These are phyloP conservation scores for Stephanodiscus triporus DNA, from an alignment of 108 stramenopile genomes.

Conservation along the genomic window DNA sequence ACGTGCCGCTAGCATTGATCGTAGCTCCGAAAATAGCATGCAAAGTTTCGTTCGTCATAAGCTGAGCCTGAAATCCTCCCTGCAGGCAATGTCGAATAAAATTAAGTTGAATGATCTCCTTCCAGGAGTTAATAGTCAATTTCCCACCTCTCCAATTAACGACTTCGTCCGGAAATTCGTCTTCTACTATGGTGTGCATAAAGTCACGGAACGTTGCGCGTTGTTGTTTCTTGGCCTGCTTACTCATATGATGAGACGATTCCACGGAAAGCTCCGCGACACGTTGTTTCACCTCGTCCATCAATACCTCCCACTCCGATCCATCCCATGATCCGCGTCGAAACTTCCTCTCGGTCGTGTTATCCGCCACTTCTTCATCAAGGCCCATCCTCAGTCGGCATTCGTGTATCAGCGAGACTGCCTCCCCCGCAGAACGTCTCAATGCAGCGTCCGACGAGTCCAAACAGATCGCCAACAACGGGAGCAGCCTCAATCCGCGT, in stretches of 20 bases:
- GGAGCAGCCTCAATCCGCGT: conserved; percentile 65
- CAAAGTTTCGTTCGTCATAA: conserved; percentile 78
- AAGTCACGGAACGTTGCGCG: conserved; percentile 84
- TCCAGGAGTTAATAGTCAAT: conserved; percentile 66
- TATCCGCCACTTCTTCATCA: conserved; percentile 50
- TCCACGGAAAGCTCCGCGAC: conserved; percentile 73
- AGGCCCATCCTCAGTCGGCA: conserved; percentile 68
- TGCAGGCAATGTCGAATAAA: conserved; percentile 85
- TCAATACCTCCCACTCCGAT: conserved; percentile 73
- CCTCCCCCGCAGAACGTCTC: conserved; percentile 77
- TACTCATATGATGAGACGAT: conserved; percentile 75
- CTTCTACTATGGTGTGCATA: conserved; percentile 77
- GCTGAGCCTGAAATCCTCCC: conserved; percentile 82
- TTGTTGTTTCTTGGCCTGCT: conserved; percentile 83
- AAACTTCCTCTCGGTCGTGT: conserved; percentile 61
- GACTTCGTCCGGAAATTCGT: conserved; percentile 63
- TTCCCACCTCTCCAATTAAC: conserved; percentile 73
- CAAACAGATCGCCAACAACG: conserved; percentile 61
- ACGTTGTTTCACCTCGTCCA: conserved; percentile 78
- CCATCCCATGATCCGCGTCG: conserved; percentile 82
- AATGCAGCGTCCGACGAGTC: conserved; percentile 55
- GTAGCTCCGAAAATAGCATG: conserved; percentile 78
- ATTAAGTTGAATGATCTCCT: conserved; percentile 77
- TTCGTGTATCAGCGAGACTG: conserved; percentile 80
- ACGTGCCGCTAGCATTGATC: conserved; percentile 34